These are phyloP conservation scores for Aspergillus nanangensis DNA, from an alignment of 495 filamentous ascomycete genomes.

Conservation along the genomic window DNA sequence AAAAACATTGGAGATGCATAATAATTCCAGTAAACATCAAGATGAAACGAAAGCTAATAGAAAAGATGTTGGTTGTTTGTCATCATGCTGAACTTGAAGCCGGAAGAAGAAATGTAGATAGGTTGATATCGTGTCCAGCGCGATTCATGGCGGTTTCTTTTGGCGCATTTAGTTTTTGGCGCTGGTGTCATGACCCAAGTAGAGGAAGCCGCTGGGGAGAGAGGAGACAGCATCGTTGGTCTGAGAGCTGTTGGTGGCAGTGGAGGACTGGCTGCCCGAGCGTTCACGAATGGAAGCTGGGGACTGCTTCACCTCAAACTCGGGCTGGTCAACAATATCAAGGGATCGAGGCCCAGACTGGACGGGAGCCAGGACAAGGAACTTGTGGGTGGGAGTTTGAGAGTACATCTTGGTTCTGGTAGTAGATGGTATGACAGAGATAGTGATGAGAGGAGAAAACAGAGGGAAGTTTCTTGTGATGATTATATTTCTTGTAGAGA, in stretches of 20 bases:
- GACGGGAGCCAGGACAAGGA: constrained; percentile 37
- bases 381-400: constrained; percentile 29
- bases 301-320: constrained; percentile 10
- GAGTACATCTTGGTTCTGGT: constrained; percentile 31
- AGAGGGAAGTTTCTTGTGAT: background rate
- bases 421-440: constrained; percentile 3
- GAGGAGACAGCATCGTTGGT: constrained; percentile 12
- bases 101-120: too few species aligned
- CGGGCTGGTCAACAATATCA: constrained; percentile 18
- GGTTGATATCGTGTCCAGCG: constrained; percentile 27
- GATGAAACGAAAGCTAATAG: too few species aligned
- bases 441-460: constrained; percentile 5
- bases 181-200: constrained; percentile 20
- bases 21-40: too few species aligned
- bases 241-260: constrained; percentile 15
- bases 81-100: too few species aligned
- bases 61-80: too few species aligned
- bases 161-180: constrained; percentile 4
- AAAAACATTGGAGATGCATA: too few species aligned
- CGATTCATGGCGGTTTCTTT: constrained; percentile 10
- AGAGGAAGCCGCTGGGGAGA: constrained; percentile 28
- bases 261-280: constrained; percentile 17
- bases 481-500: constrained; percentile 2
- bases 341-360: constrained; percentile 30
- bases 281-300: constrained; percentile 13